Percentiles rank a stretch among this genome's conserved stretches.
Conservation (phyloP, 169 alveolate genomes). For the Plasmodium vivax region DNA sequence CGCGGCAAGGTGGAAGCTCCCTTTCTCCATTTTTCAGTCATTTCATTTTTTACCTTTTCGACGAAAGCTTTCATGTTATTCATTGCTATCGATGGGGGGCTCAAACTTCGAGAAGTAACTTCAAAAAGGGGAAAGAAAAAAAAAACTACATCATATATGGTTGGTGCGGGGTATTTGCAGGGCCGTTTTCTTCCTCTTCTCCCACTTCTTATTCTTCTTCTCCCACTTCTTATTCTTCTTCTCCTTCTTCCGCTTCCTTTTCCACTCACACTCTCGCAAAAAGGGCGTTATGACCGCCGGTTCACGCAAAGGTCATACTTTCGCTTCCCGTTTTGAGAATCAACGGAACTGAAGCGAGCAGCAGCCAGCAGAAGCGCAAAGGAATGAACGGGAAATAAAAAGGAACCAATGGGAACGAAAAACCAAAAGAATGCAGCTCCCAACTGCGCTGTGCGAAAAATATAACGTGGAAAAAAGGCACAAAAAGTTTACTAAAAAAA, state of each 20-base stretch:
- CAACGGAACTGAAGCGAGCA: background rate
- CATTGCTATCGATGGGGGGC: background rate
- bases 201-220: background rate
- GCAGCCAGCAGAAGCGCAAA: background rate
- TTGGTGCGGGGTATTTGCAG: background rate
- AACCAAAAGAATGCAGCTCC: background rate
- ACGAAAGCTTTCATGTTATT: slow-evolving; percentile 74
- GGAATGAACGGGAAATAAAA: background rate
- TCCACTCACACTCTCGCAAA: background rate
- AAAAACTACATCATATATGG: slow-evolving; percentile 5
- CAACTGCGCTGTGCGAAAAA: background rate
- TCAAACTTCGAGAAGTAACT: background rate
- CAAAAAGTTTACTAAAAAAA: background rate
- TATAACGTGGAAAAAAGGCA: background rate
- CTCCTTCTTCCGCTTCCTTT: background rate
- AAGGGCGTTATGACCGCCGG: background rate
- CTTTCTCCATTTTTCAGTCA: background rate
- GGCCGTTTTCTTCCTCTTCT: background rate
- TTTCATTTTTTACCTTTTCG: slow-evolving; percentile 45
- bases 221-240: background rate
- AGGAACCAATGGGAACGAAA: background rate
- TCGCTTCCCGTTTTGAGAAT: background rate
- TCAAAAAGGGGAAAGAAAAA: slow-evolving; percentile 20
- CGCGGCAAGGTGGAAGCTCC: background rate
- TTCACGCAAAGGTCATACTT: background rate